Percentiles rank a stretch among this genome's conserved stretches.
These are phyloP conservation scores for Chimonanthus praecox DNA, from an alignment of 164 flowering plant genomes.

Conservation along the genomic window DNA sequence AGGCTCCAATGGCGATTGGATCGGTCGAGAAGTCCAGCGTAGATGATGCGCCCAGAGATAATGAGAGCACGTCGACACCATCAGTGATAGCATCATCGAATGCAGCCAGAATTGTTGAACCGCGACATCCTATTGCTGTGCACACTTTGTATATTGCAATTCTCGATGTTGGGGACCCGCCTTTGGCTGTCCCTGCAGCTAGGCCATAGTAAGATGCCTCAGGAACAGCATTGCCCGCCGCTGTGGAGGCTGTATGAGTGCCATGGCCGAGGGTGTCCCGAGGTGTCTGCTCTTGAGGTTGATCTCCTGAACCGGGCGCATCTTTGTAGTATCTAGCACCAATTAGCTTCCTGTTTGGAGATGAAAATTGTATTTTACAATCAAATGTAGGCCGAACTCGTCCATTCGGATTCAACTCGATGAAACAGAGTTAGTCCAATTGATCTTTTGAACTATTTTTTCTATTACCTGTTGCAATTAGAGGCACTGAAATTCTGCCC, in stretches of 20 bases:
- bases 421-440: too few relatives aligned
- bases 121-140: constrained; percentile 39
- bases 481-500: constrained; percentile 30
- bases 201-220: constrained; percentile 66
- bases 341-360: constrained; percentile 39
- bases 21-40: constrained; percentile 31
- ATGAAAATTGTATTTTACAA: too few relatives aligned
- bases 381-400: too few relatives aligned
- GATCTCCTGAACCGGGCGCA: neutral
- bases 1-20: constrained; percentile 74
- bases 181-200: constrained; percentile 63
- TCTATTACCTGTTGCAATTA: constrained; percentile 46
- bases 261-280: constrained; percentile 42
- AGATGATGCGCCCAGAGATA: constrained; percentile 49
- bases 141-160: constrained; percentile 68
- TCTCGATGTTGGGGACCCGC: constrained; percentile 61
- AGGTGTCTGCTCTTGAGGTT: constrained; percentile 14
- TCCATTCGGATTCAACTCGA: too few relatives aligned
- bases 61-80: constrained; percentile 63
- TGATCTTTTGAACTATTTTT: too few relatives aligned
- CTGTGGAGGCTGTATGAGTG: constrained; percentile 35
- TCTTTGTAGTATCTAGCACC: constrained; percentile 50
- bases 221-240: constrained; percentile 25
- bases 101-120: constrained; percentile 58
- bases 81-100: constrained; percentile 71